Evolutionary conservation across 345 rosid genomes (phyloP).

Genomic region (Citrus mangshanensis): DNA sequence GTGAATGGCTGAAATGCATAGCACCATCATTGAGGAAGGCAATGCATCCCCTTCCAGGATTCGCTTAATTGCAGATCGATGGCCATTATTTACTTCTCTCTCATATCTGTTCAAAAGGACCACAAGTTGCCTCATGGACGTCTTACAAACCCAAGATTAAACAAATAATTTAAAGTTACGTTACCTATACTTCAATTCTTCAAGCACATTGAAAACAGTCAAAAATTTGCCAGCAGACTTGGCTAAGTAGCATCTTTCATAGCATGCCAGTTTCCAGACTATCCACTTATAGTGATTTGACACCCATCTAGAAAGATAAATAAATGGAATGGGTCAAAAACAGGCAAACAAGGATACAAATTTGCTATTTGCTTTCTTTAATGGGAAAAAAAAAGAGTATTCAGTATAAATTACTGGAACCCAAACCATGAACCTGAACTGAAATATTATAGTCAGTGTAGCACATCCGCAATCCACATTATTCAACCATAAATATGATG

Average conservation of each 20-base stretch:
- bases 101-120: slow-evolving; percentile 59
- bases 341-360: not conserved
- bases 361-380: not conserved
- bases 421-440: not conserved
- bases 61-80: slow-evolving; percentile 83
- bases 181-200: slow-evolving; percentile 94
- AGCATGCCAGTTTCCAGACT: slow-evolving; percentile 89
- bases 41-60: slow-evolving; percentile 82
- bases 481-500: not conserved
- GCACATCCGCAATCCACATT: not conserved
- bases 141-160: slow-evolving; percentile 13
- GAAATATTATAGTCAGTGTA: not conserved
- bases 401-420: not conserved
- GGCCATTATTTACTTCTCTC: slow-evolving; percentile 90
- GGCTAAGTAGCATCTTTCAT: slow-evolving; percentile 59
- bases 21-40: slow-evolving; percentile 70
- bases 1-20: slow-evolving; percentile 66
- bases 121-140: slow-evolving; percentile 14
- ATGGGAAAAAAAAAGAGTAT: not conserved
- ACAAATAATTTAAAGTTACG: slow-evolving; percentile 6
- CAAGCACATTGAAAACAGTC: slow-evolving; percentile 74
- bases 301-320: slow-evolving; percentile 65
- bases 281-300: slow-evolving; percentile 89
- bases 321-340: not conserved
- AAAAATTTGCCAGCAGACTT: slow-evolving; percentile 59